A percentile compares a stretch with the other conserved stretches of the same genome.
These are phyloP conservation scores for Cryptomeria japonica DNA, from an alignment of 75 land plant genomes.

Conservation along the genomic window DNA sequence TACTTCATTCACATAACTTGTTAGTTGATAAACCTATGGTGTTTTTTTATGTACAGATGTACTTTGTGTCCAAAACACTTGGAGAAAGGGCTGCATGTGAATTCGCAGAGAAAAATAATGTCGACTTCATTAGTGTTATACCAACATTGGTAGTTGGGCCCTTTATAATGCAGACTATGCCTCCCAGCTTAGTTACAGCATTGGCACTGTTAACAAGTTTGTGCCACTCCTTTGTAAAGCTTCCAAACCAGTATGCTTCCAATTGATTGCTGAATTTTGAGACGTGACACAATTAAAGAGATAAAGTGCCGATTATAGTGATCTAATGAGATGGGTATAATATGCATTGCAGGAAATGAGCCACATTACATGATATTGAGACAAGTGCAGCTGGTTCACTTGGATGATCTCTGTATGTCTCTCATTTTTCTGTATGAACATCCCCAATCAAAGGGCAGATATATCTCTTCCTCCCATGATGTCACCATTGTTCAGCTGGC, in stretches of 20 bases:
- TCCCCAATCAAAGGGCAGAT: conserved; percentile 55
- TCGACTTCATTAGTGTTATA: conserved; percentile 62
- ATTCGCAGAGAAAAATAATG: conserved; percentile 57
- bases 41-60: conserved; percentile 53
- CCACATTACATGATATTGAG: neutral
- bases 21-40: too few species aligned
- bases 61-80: conserved; percentile 60
- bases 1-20: too few species aligned
- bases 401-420: conserved; percentile 53
- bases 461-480: conserved; percentile 45
- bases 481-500: conserved; percentile 31
- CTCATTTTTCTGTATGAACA: conserved; percentile 47
- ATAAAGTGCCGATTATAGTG: neutral
- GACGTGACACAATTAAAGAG: too few species aligned
- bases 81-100: conserved; percentile 75
- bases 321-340: neutral
- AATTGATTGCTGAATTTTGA: too few species aligned
- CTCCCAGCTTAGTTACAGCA: conserved; percentile 44
- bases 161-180: conserved; percentile 31
- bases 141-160: conserved; percentile 68
- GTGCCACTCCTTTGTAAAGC: too few species aligned
- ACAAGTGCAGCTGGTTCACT: conserved; percentile 41
- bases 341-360: conserved; percentile 9
- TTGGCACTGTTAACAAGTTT: conserved; percentile 59
- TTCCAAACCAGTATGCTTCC: too few species aligned